phyloP scores from a whole-genome alignment of 257 asterid species.

The Solanum peruvianum region DNA sequence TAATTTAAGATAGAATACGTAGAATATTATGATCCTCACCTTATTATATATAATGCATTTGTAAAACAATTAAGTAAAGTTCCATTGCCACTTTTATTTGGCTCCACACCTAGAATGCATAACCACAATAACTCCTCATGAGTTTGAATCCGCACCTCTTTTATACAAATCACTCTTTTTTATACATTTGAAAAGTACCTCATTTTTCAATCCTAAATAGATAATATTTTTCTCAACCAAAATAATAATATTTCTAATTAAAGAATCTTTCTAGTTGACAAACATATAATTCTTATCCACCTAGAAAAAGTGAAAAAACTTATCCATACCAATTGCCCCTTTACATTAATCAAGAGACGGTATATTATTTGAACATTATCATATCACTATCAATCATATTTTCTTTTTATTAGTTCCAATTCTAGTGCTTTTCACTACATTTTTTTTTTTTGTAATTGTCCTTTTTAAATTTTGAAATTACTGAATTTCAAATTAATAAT shows the following conservation, averaged over 20 bases:
- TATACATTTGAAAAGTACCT: background rate
- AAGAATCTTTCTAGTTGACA: background rate
- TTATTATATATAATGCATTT: background rate
- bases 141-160: too few species aligned
- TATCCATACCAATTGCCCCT: background rate
- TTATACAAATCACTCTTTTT: background rate
- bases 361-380: background rate
- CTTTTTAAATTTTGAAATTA: background rate
- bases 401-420: background rate
- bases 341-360: background rate
- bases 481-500: background rate
- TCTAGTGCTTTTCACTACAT: background rate
- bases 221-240: background rate
- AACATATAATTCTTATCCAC: background rate
- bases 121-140: background rate
- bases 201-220: background rate
- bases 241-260: background rate
- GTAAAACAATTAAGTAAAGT: background rate
- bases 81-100: background rate
- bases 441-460: too few species aligned
- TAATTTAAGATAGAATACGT: too few species aligned
- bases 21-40: too few species aligned
- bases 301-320: background rate
- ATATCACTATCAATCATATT: background rate
- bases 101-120: background rate